These are phyloP conservation scores for Trichophyton equinum DNA, from an alignment of 2,329 filamentous ascomycete genomes.

Conservation along the genomic window DNA sequence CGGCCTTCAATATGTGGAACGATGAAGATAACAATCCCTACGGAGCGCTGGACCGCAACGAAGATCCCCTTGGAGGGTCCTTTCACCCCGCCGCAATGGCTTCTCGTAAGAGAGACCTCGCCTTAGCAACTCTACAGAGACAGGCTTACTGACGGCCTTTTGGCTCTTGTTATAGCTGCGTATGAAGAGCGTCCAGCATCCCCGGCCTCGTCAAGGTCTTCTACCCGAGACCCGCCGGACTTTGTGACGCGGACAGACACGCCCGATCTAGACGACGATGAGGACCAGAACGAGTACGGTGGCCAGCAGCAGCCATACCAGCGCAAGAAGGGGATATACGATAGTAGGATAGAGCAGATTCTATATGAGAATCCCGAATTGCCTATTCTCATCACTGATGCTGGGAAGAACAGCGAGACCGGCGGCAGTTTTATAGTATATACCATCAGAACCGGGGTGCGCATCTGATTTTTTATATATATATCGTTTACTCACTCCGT, in stretches of 20 bases:
- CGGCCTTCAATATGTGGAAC: constrained; percentile 65
- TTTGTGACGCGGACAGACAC: constrained; percentile 42
- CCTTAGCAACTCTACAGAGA: background rate
- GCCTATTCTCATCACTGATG: constrained; percentile 82
- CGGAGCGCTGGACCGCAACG: constrained; percentile 79
- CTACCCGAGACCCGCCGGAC: constrained; percentile 52
- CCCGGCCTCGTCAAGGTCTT: constrained; percentile 59
- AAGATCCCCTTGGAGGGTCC: constrained; percentile 57
- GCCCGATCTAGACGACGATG: constrained; percentile 32
- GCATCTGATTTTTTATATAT: constrained; percentile 16
- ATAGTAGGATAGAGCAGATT: constrained; percentile 93
- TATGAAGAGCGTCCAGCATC: constrained; percentile 49
- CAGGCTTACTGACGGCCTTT: background rate
- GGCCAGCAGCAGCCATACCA: constrained; percentile 37
- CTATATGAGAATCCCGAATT: constrained; percentile 88
- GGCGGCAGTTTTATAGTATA: constrained; percentile 93
- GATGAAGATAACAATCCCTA: constrained; percentile 99
- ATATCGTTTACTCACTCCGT: constrained; percentile 2
- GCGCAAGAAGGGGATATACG: constrained; percentile 73
- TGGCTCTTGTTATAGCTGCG: constrained; percentile 18
- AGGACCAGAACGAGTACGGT: constrained; percentile 31
- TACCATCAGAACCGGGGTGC: constrained; percentile 85
- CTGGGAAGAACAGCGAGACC: constrained; percentile 87
- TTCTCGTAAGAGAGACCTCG: constrained; percentile 29
- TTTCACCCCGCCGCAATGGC: constrained; percentile 44